A percentile compares a stretch with the other conserved stretches of the same genome.
Conservation (phyloP, 129 eudicot genomes). For the Deinandra increscens region DNA sequence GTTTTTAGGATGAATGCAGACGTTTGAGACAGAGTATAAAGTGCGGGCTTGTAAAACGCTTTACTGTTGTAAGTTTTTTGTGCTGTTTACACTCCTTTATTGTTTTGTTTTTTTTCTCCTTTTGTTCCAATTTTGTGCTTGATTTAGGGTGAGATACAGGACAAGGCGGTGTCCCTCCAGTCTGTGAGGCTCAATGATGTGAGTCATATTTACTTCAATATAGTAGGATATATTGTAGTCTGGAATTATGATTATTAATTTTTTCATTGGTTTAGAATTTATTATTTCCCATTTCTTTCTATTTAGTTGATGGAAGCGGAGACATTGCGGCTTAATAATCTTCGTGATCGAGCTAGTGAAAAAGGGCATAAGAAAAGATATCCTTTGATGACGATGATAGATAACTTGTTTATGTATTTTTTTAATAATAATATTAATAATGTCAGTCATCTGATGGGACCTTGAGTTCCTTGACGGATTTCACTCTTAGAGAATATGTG, state of each 20-base stretch:
- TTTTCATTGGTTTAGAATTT: neutral
- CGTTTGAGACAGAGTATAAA: constrained; percentile 76
- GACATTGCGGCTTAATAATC: constrained; percentile 67
- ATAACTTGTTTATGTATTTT: neutral
- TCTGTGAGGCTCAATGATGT: constrained; percentile 68
- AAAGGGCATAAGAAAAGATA: constrained; percentile 79
- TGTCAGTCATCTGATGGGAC: neutral
- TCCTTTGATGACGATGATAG: constrained; percentile 46
- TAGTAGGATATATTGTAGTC: neutral
- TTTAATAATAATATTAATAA: neutral
- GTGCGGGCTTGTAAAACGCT: constrained; percentile 76
- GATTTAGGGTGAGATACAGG: constrained; percentile 75
- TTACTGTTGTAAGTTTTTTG: constrained; percentile 64
- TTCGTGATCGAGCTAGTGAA: constrained; percentile 82
- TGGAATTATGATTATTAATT: neutral
- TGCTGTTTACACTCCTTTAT: constrained; percentile 10
- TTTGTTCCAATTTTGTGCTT: constrained; percentile 21
- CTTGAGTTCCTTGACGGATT: constrained; percentile 47
- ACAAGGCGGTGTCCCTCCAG: constrained; percentile 69
- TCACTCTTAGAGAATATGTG: constrained; percentile 81
- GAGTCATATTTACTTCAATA: constrained; percentile 33
- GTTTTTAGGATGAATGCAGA: constrained; percentile 81
- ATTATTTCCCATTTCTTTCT: constrained; percentile 7
- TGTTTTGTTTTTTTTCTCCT: neutral
- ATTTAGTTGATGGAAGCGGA: constrained; percentile 74